These are phyloP conservation scores for Rhexocercosporidium sp. DNA, from an alignment of 2,329 filamentous ascomycete species.

Conservation along the genomic window DNA sequence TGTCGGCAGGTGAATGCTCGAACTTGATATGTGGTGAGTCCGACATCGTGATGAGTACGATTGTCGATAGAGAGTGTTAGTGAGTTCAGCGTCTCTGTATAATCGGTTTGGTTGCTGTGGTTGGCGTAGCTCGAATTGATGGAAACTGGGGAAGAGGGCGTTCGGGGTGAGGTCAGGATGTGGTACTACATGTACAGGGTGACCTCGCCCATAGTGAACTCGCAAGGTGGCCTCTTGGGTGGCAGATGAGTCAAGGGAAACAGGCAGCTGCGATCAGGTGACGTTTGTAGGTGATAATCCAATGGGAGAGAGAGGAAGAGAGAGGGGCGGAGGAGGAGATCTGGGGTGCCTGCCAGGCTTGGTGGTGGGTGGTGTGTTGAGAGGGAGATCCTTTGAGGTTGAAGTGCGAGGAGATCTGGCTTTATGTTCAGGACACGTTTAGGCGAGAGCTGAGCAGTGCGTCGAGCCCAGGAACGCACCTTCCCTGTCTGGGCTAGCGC, in stretches of 20 bases:
- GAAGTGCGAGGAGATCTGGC: slow-evolving; percentile 23
- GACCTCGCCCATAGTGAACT: slow-evolving; percentile 14
- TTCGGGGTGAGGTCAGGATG: slow-evolving; percentile 10
- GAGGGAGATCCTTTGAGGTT: slow-evolving; percentile 10
- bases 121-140: too few relatives aligned
- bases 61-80: not conserved
- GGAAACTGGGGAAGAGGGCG: not conserved
- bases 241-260: slow-evolving; percentile 15
- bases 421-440: slow-evolving; percentile 32
- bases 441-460: slow-evolving; percentile 21
- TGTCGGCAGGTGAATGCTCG: slow-evolving; percentile 41
- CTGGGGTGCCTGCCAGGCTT: not conserved
- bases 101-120: not conserved
- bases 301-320: not conserved
- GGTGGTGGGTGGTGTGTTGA: slow-evolving; percentile 10
- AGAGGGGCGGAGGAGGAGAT: not conserved
- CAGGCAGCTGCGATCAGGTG: slow-evolving; percentile 7
- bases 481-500: slow-evolving; percentile 7
- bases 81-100: not conserved
- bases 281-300: not conserved
- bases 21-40: slow-evolving; percentile 40
- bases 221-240: slow-evolving; percentile 13
- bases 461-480: not conserved
- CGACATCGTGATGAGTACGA: slow-evolving; percentile 26
- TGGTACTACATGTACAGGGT: slow-evolving; percentile 18